Evolutionary conservation across 805 yeast species (phyloP), one percentile per base, ranked within the genome.

Genomic region (Wickerhamomyces xylosicus): DNA sequence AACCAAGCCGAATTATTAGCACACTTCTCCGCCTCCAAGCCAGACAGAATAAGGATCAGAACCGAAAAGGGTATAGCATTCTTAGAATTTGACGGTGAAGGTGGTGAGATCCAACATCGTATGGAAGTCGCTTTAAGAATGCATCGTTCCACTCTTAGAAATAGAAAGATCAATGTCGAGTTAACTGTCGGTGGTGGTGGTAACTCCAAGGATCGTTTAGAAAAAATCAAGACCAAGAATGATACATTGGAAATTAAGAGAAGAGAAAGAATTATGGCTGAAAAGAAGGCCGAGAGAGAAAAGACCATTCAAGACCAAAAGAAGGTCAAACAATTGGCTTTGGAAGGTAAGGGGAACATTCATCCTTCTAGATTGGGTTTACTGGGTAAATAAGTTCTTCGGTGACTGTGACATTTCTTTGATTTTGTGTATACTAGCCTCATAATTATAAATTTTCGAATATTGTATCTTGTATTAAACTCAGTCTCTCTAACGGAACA

Each of bases 151-250:
- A 51, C 65, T 9, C 56, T 90, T 46, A 70, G 74, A 41, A 69
- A 72, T 34, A 71, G 96, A 48, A 85, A 79, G 57, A 89, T 92
- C 53, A 92, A 92, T 54, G 97, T 92, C 28, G 98, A 92, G 58
- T 69, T 92, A 50, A 92, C 97, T 2, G 98, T 86, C 37, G 98
- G 98, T 41, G 98, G 98, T 33, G 98, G 98, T 36, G 97, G 97
- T 41, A 90, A 90, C 57, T 78, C 94, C 9, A 64, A 71, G 42
- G 69, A 64, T 33, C 65, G 94, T 53, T 50, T 74, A 35, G 70
- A 73, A 40, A 92, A 92, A 61, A 69, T 92, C 49, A 74, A 76
- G 53, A 73, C 71, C 36, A 90, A 90, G 67, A 90, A 90, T 57
- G 80, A 74, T 34, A 79, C 79, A 52, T 63, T 89, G 49, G 71